Percentiles rank a stretch among this genome's conserved stretches.
phyloP scores from a whole-genome alignment of 163 green algal species.

The Chloroidium sp. region DNA sequence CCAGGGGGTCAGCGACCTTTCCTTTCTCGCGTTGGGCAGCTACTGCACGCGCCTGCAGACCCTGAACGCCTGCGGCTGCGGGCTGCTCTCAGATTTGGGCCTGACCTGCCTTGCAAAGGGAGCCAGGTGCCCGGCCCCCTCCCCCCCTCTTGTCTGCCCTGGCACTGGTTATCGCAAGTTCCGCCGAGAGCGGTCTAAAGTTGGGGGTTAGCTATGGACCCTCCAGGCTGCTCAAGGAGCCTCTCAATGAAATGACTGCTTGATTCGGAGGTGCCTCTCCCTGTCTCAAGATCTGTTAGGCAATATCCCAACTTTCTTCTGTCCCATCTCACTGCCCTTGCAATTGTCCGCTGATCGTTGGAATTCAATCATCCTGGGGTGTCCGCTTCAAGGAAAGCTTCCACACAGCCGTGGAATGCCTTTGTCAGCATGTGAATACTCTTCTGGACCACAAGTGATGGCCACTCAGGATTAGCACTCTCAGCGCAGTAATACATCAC shows the following conservation, averaged over 20 bases:
- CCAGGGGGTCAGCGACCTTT: background rate
- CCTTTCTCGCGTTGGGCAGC: constrained; percentile 3
- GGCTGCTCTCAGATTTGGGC: constrained; percentile 3
- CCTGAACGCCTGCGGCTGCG: constrained; percentile 12
- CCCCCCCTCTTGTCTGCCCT: background rate
- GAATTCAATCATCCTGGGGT: too few relatives aligned
- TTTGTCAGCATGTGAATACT: too few relatives aligned
- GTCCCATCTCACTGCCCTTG: too few relatives aligned
- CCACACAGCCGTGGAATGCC: too few relatives aligned
- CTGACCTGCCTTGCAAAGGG: background rate
- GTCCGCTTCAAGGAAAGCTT: too few relatives aligned
- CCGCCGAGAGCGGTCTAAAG: background rate
- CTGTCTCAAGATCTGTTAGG: too few relatives aligned
- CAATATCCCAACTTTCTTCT: too few relatives aligned
- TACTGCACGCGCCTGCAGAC: background rate
- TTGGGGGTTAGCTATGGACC: background rate
- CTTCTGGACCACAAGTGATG: too few relatives aligned
- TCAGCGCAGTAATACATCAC: too few relatives aligned
- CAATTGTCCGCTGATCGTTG: too few relatives aligned
- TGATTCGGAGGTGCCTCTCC: background rate
- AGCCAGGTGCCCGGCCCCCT: background rate
- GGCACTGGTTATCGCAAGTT: background rate
- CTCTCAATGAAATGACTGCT: background rate
- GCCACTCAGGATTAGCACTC: too few relatives aligned
- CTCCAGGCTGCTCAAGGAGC: background rate